Evolutionary conservation across 2,329 filamentous ascomycete genomes (phyloP).

Genomic region (Paecilomyces sp.): DNA sequence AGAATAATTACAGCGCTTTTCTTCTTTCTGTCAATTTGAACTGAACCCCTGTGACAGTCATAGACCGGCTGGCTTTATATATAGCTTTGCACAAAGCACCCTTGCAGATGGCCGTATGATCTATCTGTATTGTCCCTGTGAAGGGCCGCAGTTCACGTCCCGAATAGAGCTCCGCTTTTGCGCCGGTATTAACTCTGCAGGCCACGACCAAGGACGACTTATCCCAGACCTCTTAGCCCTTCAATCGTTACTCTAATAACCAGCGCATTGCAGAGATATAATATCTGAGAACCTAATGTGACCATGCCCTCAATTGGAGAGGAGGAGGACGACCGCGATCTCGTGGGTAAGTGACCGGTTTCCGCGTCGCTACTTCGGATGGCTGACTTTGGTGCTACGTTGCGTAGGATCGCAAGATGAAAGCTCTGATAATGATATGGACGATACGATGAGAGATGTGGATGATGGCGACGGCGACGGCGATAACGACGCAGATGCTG

Average conservation of each 20-base stretch:
- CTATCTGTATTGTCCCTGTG: not conserved
- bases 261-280: not conserved
- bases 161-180: not conserved
- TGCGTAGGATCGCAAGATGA: slow-evolving; percentile 39
- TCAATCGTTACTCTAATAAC: slow-evolving; percentile 2
- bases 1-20: not conserved
- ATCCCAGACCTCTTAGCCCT: not conserved
- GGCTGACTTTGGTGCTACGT: not conserved
- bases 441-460: slow-evolving; percentile 38
- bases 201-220: not conserved
- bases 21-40: not conserved
- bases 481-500: slow-evolving; percentile 28
- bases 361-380: not conserved
- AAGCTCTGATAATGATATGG: slow-evolving; percentile 43
- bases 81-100: not conserved
- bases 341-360: slow-evolving; percentile 4
- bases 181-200: not conserved
- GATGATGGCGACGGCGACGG: slow-evolving; percentile 34
- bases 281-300: not conserved
- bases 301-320: slow-evolving; percentile 28
- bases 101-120: not conserved
- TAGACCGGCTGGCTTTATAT: not conserved
- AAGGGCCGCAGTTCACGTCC: not conserved
- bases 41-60: not conserved
- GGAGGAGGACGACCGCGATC: slow-evolving; percentile 10